phyloP scores from a whole-genome alignment of 78 protist genomes.

The Isochrysis galbana region DNA sequence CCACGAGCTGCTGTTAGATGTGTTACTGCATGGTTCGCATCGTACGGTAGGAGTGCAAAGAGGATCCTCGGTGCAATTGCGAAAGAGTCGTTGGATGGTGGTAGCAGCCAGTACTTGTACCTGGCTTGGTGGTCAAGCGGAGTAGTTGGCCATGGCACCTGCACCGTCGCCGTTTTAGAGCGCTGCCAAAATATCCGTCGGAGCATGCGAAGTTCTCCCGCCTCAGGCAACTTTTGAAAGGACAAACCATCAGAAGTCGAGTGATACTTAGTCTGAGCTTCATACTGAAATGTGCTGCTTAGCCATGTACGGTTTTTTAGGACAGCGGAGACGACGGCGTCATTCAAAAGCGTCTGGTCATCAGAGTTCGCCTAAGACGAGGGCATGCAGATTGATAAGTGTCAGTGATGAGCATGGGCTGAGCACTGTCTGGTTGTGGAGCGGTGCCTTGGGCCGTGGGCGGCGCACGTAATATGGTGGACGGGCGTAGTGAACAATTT shows the following conservation, averaged over 20 bases:
- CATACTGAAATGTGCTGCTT: background rate
- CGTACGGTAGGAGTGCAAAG: background rate
- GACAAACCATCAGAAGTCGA: too few species aligned
- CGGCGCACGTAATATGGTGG: background rate
- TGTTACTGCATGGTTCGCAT: background rate
- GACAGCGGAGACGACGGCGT: background rate
- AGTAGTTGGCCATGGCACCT: too few species aligned
- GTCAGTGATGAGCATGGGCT: too few species aligned
- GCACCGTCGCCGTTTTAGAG: too few species aligned
- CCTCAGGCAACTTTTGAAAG: too few species aligned
- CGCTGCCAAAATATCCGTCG: too few species aligned
- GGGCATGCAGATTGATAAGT: too few species aligned
- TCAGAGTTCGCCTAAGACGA: background rate
- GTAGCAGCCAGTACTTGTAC: background rate
- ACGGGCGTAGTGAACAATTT: background rate
- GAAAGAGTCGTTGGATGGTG: background rate
- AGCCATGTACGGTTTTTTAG: background rate
- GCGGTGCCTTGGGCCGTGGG: too few species aligned
- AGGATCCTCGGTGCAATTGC: background rate
- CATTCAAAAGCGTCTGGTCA: background rate
- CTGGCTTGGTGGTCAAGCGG: too few species aligned
- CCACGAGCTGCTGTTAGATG: background rate
- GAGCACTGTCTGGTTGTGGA: too few species aligned
- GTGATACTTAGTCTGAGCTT: too few species aligned
- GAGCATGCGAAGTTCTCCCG: too few species aligned